Base-by-base conservation (phyloP, 2,329 filamentous ascomycete species). In the Penicillium expansum region DNA sequence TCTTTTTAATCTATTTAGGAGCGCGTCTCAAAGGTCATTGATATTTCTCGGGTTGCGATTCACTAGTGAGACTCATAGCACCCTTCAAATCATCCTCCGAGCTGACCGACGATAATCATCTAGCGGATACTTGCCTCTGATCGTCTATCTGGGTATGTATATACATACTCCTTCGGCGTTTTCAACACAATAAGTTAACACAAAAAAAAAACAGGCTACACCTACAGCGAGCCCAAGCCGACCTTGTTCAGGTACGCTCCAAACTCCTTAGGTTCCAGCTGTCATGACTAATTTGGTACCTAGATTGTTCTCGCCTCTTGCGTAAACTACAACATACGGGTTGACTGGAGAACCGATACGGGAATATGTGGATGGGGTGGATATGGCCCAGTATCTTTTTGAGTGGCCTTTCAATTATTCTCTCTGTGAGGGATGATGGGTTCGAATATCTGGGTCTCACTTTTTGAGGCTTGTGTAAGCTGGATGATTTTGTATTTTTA, bases 11-110 rank as follows among this genome's bases (percentile, higher is more conserved):
- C 30, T 69, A 6, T 27, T 33, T 32, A 97, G 93, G 94, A 99
- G 88, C 92, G 94, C 83, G 96, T 99, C 79, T 88, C 90, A 72
- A 93, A 92, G 83, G 84, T 97, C 80, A 94, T 99, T 76, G 94
- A 97, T 78, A 81, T 97, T 75, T 94, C 92, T 61, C 87, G 92
- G 71, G 88, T 97, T 70, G 92, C 90, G 58, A 89, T 99, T 72
- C 94, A 99, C 81, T 99, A 97, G 91, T 95, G 85, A 65, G 89
- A 73, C 38, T 32, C 13, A n/a, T 35, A 16, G 22, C 22, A 24
- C 29, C 29, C n/a, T 41, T 38, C 35, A 6, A 8, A 35, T n/a
- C 35, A 20, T 50, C 14, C 16, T 43, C 27, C 35, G 55, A 51
- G 62, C 64, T 68, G 56, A 71, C 57, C 16, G 55, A 22, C 38